Evolutionary conservation across 805 yeast genomes (phyloP).

Genomic region (Monosporozyma unispora): DNA sequence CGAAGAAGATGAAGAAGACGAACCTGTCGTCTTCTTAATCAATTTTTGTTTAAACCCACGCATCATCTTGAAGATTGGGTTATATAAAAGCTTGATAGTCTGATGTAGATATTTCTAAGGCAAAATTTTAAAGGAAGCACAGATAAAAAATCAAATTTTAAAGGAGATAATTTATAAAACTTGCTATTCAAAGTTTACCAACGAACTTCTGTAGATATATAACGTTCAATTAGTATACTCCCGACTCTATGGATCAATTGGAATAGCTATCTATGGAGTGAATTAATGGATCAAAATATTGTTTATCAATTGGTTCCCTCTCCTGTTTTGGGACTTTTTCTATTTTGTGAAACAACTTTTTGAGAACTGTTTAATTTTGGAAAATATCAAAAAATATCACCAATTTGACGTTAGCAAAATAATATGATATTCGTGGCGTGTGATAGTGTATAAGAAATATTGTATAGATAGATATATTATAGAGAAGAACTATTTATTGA

Average conservation of each 20-base stretch:
- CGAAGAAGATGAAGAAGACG: conserved; percentile 23
- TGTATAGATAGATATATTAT: background rate
- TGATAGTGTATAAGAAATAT: background rate
- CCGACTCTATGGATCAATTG: too few species aligned
- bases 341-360: background rate
- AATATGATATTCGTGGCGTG: background rate
- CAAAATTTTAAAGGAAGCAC: too few species aligned
- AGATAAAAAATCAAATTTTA: too few species aligned
- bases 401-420: background rate
- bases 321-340: background rate
- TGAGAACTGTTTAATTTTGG: too few species aligned
- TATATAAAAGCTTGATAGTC: background rate
- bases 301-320: background rate
- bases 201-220: too few species aligned
- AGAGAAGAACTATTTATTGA: background rate
- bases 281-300: too few species aligned
- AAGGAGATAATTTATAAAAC: too few species aligned
- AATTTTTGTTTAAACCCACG: conserved; percentile 58
- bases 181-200: too few species aligned
- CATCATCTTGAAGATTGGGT: conserved; percentile 43
- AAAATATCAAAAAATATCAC: too few species aligned
- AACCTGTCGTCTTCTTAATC: conserved; percentile 30
- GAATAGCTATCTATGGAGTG: too few species aligned
- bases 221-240: too few species aligned
- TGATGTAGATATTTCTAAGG: background rate